These are phyloP conservation scores for Rhizopogon vesiculosus DNA, from an alignment of 768 basidiomycete species.

Conservation along the genomic window DNA sequence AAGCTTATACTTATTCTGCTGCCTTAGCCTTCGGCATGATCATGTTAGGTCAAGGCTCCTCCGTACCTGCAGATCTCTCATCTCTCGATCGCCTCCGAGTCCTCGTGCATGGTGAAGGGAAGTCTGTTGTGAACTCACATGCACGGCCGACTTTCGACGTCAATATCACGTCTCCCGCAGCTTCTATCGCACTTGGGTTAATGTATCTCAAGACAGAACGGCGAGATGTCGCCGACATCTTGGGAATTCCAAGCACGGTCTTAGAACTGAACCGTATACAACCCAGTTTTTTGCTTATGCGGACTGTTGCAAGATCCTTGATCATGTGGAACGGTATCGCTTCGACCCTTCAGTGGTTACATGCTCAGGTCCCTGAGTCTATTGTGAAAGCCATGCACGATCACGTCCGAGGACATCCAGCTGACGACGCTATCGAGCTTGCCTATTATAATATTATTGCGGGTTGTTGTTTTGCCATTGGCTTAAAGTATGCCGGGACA, in stretches of 20 bases:
- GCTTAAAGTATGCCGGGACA: slow-evolving; percentile 91
- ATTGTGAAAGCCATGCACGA: slow-evolving; percentile 58
- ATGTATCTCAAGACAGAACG: slow-evolving; percentile 90
- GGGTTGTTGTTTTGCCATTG: slow-evolving; percentile 88
- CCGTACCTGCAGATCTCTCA: slow-evolving; percentile 71
- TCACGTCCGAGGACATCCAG: slow-evolving; percentile 40
- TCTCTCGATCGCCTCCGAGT: slow-evolving; percentile 64
- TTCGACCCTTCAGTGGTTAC: slow-evolving; percentile 72
- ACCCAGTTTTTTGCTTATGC: slow-evolving; percentile 80
- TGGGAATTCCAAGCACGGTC: slow-evolving; percentile 78
- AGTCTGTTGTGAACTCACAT: slow-evolving; percentile 31
- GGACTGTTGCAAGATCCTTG: slow-evolving; percentile 70
- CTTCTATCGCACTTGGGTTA: slow-evolving; percentile 82
- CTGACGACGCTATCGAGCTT: slow-evolving; percentile 74
- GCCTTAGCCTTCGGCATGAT: slow-evolving; percentile 94
- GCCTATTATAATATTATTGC: slow-evolving; percentile 91
- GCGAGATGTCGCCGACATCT: slow-evolving; percentile 79
- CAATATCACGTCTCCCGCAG: slow-evolving; percentile 88
- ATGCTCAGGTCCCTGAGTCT: slow-evolving; percentile 61
- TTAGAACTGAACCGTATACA: slow-evolving; percentile 81
- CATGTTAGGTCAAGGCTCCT: slow-evolving; percentile 85
- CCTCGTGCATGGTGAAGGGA: slow-evolving; percentile 73
- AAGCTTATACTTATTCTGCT: slow-evolving; percentile 86
- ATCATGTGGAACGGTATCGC: slow-evolving; percentile 84
- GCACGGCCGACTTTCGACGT: slow-evolving; percentile 63